Evolutionary conservation across 192 early-diverging fungal species (phyloP).

Genomic region (Entomortierella lignicola): DNA sequence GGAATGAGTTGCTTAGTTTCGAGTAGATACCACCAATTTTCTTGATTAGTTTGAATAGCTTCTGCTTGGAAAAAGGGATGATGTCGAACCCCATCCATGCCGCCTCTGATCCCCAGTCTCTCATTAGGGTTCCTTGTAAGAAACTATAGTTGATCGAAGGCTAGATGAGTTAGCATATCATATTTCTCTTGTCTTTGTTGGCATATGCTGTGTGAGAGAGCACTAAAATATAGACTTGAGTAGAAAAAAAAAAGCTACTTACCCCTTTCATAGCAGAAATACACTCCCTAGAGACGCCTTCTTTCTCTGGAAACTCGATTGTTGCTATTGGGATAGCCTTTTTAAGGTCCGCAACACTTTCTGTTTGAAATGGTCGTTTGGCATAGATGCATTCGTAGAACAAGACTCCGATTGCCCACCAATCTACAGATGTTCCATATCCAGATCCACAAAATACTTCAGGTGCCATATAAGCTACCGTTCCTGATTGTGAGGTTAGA

Average conservation of each 20-base stretch:
- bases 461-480: conserved; percentile 92
- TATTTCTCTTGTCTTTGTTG: too few species aligned
- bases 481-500: conserved; percentile 88
- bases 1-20: conserved; percentile 60
- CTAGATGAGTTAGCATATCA: too few species aligned
- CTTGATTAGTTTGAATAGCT: conserved; percentile 34
- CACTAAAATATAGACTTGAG: too few species aligned
- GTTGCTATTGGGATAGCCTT: conserved; percentile 72
- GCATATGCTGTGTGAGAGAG: too few species aligned
- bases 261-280: conserved; percentile 77
- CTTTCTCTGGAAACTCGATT: conserved; percentile 72
- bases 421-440: conserved; percentile 89
- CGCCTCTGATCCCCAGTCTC: conserved; percentile 59
- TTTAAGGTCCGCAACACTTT: conserved; percentile 68
- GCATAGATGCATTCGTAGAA: conserved; percentile 88
- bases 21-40: conserved; percentile 55
- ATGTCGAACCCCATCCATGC: conserved; percentile 57
- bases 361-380: conserved; percentile 77
- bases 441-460: conserved; percentile 75
- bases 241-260: too few species aligned
- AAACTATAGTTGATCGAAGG: conserved; percentile 54
- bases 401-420: conserved; percentile 94
- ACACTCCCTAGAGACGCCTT: conserved; percentile 71
- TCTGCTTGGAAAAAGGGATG: conserved; percentile 67
- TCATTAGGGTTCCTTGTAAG: conserved; percentile 62